These are phyloP conservation scores for Ophiostoma quercus DNA, from an alignment of 2,329 filamentous ascomycete genomes.

Conservation along the genomic window DNA sequence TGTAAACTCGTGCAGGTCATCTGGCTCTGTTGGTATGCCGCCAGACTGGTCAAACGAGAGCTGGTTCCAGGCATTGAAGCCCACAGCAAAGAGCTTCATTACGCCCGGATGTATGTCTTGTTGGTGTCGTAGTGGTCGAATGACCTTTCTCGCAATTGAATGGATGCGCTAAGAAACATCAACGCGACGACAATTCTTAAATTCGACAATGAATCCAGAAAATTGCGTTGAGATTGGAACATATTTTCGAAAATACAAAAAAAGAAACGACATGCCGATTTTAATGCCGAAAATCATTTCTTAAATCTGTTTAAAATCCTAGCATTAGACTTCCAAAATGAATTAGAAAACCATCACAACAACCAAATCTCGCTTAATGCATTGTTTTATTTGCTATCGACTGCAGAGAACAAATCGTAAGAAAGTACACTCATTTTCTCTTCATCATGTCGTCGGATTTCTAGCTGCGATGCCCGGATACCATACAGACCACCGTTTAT, in stretches of 20 bases:
- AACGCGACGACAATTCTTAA: background rate
- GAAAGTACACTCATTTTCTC: conserved; percentile 2
- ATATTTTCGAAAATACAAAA: no score
- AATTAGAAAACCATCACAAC: background rate
- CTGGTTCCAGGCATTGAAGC: conserved; percentile 57
- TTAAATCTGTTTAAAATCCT: no score
- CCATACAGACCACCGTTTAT: conserved; percentile 45
- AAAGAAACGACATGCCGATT: no score
- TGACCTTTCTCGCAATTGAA: background rate
- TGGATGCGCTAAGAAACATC: background rate
- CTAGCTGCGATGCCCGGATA: background rate
- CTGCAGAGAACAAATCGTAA: conserved; percentile 2
- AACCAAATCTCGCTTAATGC: conserved; percentile 2
- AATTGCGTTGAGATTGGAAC: no score
- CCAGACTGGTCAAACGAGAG: conserved; percentile 37
- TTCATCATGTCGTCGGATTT: background rate
- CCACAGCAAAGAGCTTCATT: conserved; percentile 45
- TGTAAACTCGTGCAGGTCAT: conserved; percentile 45
- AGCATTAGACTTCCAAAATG: no score
- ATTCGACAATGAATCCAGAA: background rate
- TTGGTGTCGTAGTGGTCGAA: background rate
- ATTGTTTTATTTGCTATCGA: background rate
- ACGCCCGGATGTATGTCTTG: background rate
- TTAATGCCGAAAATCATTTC: no score
- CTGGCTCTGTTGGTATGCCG: conserved; percentile 32